Conservation (phyloP, 305 asterid species). For the Fraxinus paxiana region DNA sequence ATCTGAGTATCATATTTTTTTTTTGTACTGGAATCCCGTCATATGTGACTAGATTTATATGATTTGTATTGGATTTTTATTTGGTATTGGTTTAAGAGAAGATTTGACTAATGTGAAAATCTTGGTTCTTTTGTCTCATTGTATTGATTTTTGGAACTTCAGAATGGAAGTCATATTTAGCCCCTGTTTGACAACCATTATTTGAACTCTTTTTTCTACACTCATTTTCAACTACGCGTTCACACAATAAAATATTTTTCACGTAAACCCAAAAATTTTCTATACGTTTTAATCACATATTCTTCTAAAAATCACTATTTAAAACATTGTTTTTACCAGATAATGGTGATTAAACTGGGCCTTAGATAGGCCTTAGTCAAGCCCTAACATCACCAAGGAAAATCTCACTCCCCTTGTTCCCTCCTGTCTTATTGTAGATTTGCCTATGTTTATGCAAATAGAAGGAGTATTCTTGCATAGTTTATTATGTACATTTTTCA, state of each 20-base stretch:
- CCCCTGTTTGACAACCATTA: no score
- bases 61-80: background rate
- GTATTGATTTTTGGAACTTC: background rate
- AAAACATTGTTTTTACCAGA: no score
- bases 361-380: background rate
- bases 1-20: background rate
- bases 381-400: background rate
- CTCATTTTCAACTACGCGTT: no score
- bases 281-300: no score
- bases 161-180: background rate
- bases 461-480: conserved; percentile 1
- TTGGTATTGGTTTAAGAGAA: background rate
- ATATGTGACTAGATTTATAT: background rate
- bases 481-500: conserved; percentile 18
- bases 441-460: background rate
- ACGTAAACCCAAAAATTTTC: no score
- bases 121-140: background rate
- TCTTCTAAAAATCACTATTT: no score
- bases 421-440: background rate
- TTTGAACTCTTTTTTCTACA: no score
- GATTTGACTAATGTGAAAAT: background rate
- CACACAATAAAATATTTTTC: no score
- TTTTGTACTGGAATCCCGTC: background rate
- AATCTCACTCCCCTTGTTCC: background rate
- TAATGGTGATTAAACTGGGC: no score